A percentile compares a stretch with the other conserved stretches of the same genome.
These are phyloP conservation scores for Ophidiomyces ophidiicola DNA, from an alignment of 2,329 filamentous ascomycete species.

Conservation along the genomic window DNA sequence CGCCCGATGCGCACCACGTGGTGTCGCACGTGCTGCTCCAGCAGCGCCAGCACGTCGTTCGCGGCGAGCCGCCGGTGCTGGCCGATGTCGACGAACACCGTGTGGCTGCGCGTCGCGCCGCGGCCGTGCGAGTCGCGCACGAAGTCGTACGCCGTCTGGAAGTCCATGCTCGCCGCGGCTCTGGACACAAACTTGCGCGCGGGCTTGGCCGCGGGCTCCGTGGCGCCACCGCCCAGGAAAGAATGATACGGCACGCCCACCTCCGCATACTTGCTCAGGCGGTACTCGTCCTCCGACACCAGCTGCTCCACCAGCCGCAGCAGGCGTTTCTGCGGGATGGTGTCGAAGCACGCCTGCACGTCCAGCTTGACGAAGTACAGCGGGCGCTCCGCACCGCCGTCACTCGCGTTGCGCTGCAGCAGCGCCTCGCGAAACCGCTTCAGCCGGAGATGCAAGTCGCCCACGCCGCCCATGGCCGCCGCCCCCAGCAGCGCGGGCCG, in stretches of 20 bases:
- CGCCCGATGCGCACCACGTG: slow-evolving; percentile 85
- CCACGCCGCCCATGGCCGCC: slow-evolving; percentile 66
- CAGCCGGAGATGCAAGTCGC: slow-evolving; percentile 64
- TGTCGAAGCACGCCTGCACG: slow-evolving; percentile 86
- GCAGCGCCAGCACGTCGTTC: slow-evolving; percentile 52
- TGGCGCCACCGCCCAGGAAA: slow-evolving; percentile 9
- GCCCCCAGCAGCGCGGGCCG: slow-evolving; percentile 57
- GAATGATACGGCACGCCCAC: slow-evolving; percentile 42
- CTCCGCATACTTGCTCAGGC: slow-evolving; percentile 61
- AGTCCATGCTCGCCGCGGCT: slow-evolving; percentile 37
- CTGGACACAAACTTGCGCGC: slow-evolving; percentile 41
- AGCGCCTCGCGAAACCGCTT: slow-evolving; percentile 50
- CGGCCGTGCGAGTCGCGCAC: slow-evolving; percentile 23
- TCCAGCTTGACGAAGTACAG: slow-evolving; percentile 90
- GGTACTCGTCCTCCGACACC: slow-evolving; percentile 52
- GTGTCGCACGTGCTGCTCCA: slow-evolving; percentile 65
- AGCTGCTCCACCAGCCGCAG: slow-evolving; percentile 51
- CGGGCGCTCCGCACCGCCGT: background rate
- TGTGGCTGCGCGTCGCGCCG: slow-evolving; percentile 40
- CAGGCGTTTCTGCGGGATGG: slow-evolving; percentile 70
- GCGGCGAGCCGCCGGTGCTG: slow-evolving; percentile 47
- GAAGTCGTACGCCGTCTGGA: slow-evolving; percentile 35
- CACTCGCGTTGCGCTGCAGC: background rate
- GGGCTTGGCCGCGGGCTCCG: slow-evolving; percentile 19
- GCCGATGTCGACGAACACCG: slow-evolving; percentile 64